Evolutionary conservation across 768 basidiomycete genomes (phyloP).

Genomic region (Asterophora lycoperdoides): DNA sequence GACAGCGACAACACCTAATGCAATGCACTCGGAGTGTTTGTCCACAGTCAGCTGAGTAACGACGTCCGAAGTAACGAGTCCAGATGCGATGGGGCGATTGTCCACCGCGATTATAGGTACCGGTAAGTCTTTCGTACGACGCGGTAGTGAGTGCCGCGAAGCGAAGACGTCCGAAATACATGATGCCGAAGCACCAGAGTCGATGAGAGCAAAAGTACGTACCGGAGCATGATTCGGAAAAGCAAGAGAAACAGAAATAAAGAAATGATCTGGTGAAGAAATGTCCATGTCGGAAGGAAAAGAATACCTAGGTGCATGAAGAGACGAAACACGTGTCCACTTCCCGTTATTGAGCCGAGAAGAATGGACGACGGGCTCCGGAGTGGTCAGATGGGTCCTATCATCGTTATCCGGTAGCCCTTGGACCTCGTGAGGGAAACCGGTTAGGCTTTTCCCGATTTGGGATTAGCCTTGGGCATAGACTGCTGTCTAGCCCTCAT

Average conservation of each 20-base stretch:
- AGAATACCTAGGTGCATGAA: not conserved
- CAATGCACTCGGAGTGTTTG: constrained; percentile 26
- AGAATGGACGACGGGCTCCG: not conserved
- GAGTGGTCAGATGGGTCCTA: constrained; percentile 20
- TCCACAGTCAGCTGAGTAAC: constrained; percentile 24
- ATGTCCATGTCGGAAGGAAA: constrained; percentile 1
- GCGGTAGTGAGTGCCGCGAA: constrained; percentile 28
- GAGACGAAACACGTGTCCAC: not conserved
- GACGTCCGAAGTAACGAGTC: constrained; percentile 36
- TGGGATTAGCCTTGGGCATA: not conserved
- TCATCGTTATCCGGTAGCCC: constrained; percentile 7
- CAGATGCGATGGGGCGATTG: constrained; percentile 34
- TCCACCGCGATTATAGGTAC: constrained; percentile 27
- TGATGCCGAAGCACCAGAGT: constrained; percentile 33
- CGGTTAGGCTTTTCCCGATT: constrained; percentile 27
- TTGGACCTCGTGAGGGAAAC: too few species aligned
- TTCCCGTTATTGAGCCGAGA: not conserved
- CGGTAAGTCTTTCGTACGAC: constrained; percentile 23
- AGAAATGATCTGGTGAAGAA: constrained; percentile 21
- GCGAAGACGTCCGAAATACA: constrained; percentile 35
- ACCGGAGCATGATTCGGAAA: constrained; percentile 30
- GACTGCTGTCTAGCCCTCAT: too few species aligned
- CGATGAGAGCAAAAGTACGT: constrained; percentile 32
- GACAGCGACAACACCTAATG: constrained; percentile 29
- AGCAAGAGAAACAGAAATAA: constrained; percentile 23